Evolutionary conservation across 1,139 yeast genomes (phyloP).

Genomic region (Suhomyces bribrorum): DNA sequence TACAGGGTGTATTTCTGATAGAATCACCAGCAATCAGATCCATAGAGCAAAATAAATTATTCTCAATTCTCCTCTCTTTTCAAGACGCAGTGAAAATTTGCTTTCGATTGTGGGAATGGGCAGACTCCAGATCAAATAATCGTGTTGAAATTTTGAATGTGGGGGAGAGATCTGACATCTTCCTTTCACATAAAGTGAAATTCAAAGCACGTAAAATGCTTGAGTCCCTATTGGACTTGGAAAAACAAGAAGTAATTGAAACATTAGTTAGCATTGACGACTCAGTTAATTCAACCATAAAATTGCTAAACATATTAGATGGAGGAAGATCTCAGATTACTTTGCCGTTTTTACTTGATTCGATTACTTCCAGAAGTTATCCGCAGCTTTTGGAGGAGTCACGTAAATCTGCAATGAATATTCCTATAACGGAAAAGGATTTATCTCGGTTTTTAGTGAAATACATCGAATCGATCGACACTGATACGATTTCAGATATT

Average conservation of each 20-base stretch:
- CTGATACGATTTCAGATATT: constrained; percentile 74
- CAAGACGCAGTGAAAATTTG: constrained; percentile 58
- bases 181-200: constrained; percentile 66
- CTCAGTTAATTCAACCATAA: constrained; percentile 28
- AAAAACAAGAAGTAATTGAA: constrained; percentile 74
- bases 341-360: constrained; percentile 63
- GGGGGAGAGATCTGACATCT: constrained; percentile 51
- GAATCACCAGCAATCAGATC: constrained; percentile 66
- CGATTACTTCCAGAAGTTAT: constrained; percentile 45
- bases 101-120: constrained; percentile 74
- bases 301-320: constrained; percentile 73
- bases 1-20: constrained; percentile 83
- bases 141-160: constrained; percentile 8
- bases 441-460: constrained; percentile 54
- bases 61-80: constrained; percentile 61
- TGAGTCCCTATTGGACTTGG: constrained; percentile 67
- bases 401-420: constrained; percentile 45
- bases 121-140: constrained; percentile 48
- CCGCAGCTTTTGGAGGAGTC: constrained; percentile 35
- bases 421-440: constrained; percentile 41
- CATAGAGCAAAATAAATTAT: constrained; percentile 55
- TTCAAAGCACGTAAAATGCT: constrained; percentile 69
- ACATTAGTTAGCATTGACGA: constrained; percentile 48
- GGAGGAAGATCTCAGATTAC: constrained; percentile 82
- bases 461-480: constrained; percentile 66